These are phyloP conservation scores for Nicotiana tabacum DNA, from an alignment of 257 asterid genomes.

Conservation along the genomic window DNA sequence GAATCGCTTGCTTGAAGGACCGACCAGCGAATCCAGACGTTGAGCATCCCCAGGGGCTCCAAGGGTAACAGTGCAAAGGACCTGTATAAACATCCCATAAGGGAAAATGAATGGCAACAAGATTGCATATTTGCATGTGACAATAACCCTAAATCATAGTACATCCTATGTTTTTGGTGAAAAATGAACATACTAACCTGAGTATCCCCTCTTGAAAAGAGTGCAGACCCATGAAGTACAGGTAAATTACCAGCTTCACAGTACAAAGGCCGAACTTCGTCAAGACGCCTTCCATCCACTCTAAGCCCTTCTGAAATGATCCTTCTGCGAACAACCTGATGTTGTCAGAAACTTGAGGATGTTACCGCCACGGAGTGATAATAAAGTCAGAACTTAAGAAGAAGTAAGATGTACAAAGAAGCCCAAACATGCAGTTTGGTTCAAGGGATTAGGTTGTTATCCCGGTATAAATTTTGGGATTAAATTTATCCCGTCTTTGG, in stretches of 20 bases:
- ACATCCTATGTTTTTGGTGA: not conserved
- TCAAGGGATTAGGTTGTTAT: too few relatives aligned
- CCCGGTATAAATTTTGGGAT: too few relatives aligned
- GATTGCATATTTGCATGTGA: constrained; percentile 6
- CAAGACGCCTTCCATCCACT: constrained; percentile 89
- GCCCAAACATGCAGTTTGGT: not conserved
- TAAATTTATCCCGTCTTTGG: too few relatives aligned
- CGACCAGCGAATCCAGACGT: constrained; percentile 73
- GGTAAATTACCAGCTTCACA: constrained; percentile 93
- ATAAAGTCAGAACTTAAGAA: not conserved
- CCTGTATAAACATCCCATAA: constrained; percentile 38
- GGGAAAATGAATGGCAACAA: not conserved
- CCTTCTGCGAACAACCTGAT: constrained; percentile 85
- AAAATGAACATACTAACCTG: constrained; percentile 48
- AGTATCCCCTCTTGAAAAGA: constrained; percentile 92
- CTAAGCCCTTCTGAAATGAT: constrained; percentile 76
- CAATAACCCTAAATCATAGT: not conserved
- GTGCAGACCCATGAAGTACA: constrained; percentile 76
- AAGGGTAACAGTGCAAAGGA: constrained; percentile 92
- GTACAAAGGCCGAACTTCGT: constrained; percentile 84
- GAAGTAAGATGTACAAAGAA: not conserved
- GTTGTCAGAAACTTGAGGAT: constrained; percentile 22
- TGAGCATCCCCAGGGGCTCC: constrained; percentile 99
- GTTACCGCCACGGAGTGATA: constrained; percentile 7
- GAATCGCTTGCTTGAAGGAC: constrained; percentile 91